phyloP scores from a whole-genome alignment of 2,329 filamentous ascomycete genomes.

The Septoria petroselini region DNA sequence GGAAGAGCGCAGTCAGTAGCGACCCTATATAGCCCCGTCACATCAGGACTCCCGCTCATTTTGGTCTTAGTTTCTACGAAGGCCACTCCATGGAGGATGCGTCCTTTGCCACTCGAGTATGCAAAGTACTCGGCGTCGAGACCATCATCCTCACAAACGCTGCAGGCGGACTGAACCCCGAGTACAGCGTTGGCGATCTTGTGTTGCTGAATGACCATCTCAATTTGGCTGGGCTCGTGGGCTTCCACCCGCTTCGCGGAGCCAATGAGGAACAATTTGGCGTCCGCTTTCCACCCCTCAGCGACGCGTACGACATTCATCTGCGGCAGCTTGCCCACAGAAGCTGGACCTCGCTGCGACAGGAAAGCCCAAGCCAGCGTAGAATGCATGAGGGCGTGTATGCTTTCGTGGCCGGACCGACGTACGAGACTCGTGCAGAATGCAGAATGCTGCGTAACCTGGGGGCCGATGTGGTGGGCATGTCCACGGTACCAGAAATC shows the following conservation, averaged over 20 bases:
- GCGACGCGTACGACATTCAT: slow-evolving; percentile 64
- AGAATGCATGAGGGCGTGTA: slow-evolving; percentile 63
- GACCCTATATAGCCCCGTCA: slow-evolving; percentile 18
- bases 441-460: slow-evolving; percentile 59
- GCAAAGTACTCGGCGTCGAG: slow-evolving; percentile 60
- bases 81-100: slow-evolving; percentile 61
- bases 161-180: slow-evolving; percentile 62
- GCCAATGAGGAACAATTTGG: slow-evolving; percentile 63
- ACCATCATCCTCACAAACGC: slow-evolving; percentile 65
- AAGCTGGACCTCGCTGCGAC: slow-evolving; percentile 53
- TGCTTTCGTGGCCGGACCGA: slow-evolving; percentile 62
- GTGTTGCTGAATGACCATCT: slow-evolving; percentile 65
- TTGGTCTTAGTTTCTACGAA: slow-evolving; percentile 59
- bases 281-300: slow-evolving; percentile 60
- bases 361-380: slow-evolving; percentile 45
- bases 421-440: slow-evolving; percentile 64
- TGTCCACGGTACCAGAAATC: slow-evolving; percentile 68
- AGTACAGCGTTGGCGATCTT: slow-evolving; percentile 63
- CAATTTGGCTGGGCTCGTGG: slow-evolving; percentile 60
- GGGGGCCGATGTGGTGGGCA: slow-evolving; percentile 67
- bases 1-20: slow-evolving; percentile 61
- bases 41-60: slow-evolving; percentile 17
- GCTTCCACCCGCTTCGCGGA: slow-evolving; percentile 60
- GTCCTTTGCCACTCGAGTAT: slow-evolving; percentile 63
- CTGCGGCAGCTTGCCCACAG: slow-evolving; percentile 57